Conservation (phyloP, 768 basidiomycete species). For the Pleurotus tuoliensis region DNA sequence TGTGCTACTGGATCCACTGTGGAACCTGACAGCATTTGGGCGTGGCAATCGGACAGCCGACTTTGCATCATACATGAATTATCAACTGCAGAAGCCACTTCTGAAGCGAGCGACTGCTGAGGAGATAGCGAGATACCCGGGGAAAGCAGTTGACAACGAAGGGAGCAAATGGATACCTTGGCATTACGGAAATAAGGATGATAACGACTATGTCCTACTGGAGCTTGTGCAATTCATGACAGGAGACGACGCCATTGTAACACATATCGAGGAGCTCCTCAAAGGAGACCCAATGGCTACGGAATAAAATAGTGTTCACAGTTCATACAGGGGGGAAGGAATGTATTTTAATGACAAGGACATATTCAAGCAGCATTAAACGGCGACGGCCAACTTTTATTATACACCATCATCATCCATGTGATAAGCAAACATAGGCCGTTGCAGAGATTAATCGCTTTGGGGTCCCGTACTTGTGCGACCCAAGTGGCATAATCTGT, state of each 20-base stretch:
- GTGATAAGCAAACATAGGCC: not conserved
- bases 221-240: not conserved
- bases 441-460: no score
- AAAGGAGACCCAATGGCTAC: not conserved
- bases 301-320: not conserved
- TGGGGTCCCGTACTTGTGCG: no score
- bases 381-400: not conserved
- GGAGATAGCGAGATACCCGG: no score
- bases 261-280: not conserved
- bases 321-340: no score
- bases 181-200: not conserved
- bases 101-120: not conserved
- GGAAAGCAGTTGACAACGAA: not conserved
- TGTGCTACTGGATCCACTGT: not conserved
- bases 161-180: not conserved
- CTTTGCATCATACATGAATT: no score
- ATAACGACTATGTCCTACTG: not conserved
- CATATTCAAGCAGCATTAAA: not conserved
- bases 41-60: no score
- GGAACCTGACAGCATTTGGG: not conserved
- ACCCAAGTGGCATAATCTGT: no score
- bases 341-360: not conserved
- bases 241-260: not conserved
- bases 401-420: not conserved
- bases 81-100: not conserved